These are phyloP conservation scores for Collybia mongolica DNA, from an alignment of 768 basidiomycete species.

Conservation along the genomic window DNA sequence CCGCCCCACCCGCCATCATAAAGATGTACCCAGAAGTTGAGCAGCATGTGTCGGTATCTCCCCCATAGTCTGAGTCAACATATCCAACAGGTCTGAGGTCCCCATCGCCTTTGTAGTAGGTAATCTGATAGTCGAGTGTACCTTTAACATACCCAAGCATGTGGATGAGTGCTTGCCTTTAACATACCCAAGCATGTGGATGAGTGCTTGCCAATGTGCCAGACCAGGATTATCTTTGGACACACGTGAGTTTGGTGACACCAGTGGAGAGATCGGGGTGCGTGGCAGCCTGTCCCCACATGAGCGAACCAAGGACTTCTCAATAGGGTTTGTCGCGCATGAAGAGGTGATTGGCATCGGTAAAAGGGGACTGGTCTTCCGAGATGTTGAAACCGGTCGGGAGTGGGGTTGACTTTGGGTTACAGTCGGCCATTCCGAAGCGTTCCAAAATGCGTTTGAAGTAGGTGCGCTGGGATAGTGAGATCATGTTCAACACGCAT, in stretches of 20 bases:
- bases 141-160: constrained; percentile 34
- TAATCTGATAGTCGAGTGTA: constrained; percentile 21
- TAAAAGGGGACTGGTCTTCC: constrained; percentile 4
- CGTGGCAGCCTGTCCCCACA: constrained; percentile 21
- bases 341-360: constrained; percentile 8
- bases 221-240: constrained; percentile 21
- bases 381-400: constrained; percentile 19
- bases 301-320: constrained; percentile 20
- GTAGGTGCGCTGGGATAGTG: constrained; percentile 14
- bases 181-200: no score
- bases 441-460: constrained; percentile 1
- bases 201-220: constrained; percentile 35
- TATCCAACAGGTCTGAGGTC: constrained; percentile 8
- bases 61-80: constrained; percentile 27
- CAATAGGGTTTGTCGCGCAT: constrained; percentile 26
- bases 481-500: constrained; percentile 9
- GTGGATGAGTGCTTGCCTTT: no score
- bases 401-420: constrained; percentile 15
- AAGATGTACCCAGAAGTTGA: constrained; percentile 26
- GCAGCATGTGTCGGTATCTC: constrained; percentile 17
- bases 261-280: constrained; percentile 25
- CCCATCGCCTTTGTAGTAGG: constrained; percentile 9
- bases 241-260: constrained; percentile 17
- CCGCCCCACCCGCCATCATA: constrained; percentile 18
- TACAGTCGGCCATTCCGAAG: neutral